These are phyloP conservation scores for Asterophora lycoperdoides DNA, from an alignment of 768 basidiomycete genomes.

Conservation along the genomic window DNA sequence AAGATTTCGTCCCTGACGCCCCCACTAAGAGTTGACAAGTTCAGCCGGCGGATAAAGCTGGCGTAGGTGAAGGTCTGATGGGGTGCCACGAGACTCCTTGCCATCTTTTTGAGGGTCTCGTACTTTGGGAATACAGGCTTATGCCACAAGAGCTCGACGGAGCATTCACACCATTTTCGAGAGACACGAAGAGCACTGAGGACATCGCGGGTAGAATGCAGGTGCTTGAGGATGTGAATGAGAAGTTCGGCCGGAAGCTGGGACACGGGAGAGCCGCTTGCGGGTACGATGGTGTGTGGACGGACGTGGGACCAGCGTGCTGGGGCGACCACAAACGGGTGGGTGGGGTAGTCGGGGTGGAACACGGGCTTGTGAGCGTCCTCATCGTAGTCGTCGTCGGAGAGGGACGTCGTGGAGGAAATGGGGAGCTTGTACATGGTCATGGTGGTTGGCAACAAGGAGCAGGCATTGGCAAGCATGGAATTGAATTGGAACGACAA, in stretches of 20 bases:
- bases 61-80: conserved; percentile 85
- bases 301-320: conserved; percentile 55
- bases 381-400: conserved; percentile 66
- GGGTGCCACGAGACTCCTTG: conserved; percentile 56
- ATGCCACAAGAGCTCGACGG: conserved; percentile 93
- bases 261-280: conserved; percentile 53
- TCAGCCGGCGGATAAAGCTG: conserved; percentile 84
- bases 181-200: conserved; percentile 76
- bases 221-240: conserved; percentile 85
- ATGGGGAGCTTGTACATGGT: conserved; percentile 51
- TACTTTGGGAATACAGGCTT: conserved; percentile 73
- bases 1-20: conserved; percentile 75
- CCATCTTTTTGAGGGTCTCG: conserved; percentile 73
- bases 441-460: conserved; percentile 30
- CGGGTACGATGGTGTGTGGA: conserved; percentile 14
- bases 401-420: conserved; percentile 77
- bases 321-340: conserved; percentile 45
- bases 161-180: conserved; percentile 92
- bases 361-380: conserved; percentile 43
- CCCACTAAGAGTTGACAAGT: conserved; percentile 69
- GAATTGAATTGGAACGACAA: conserved; percentile 12
- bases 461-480: no score
- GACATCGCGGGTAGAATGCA: conserved; percentile 72
- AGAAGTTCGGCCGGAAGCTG: conserved; percentile 86
- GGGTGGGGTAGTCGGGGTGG: conserved; percentile 39